Percentiles rank a stretch among this genome's conserved stretches.
phyloP scores from a whole-genome alignment of 1,284 basidiomycete genomes.

The Cutaneotrichosporon sp. region DNA sequence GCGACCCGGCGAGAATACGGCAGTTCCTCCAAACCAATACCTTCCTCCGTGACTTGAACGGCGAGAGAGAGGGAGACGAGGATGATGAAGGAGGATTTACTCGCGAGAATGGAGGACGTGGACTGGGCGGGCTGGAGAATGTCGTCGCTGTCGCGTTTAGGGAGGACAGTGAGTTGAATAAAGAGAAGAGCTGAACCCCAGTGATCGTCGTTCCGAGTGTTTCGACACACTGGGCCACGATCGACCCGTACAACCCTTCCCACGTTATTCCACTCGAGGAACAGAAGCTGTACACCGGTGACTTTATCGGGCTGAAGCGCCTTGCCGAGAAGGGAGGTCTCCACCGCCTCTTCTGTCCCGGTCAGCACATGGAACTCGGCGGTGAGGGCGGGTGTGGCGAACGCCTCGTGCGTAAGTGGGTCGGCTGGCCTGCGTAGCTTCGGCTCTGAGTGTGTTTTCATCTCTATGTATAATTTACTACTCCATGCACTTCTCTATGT shows the following conservation, averaged over 20 bases:
- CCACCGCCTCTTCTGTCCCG: slow-evolving; percentile 67
- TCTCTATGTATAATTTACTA: not conserved
- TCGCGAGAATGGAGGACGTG: slow-evolving; percentile 32
- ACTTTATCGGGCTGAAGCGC: slow-evolving; percentile 80
- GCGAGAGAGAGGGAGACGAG: slow-evolving; percentile 28
- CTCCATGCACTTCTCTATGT: no score
- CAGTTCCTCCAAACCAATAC: slow-evolving; percentile 68
- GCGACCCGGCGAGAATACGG: slow-evolving; percentile 74
- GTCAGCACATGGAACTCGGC: slow-evolving; percentile 80
- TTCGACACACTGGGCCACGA: slow-evolving; percentile 49
- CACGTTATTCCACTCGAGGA: slow-evolving; percentile 67
- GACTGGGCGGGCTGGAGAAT: slow-evolving; percentile 46
- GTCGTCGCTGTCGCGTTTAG: slow-evolving; percentile 54
- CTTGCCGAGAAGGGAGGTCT: slow-evolving; percentile 72
- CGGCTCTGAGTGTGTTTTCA: not conserved
- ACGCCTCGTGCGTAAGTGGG: slow-evolving; percentile 48
- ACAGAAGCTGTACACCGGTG: slow-evolving; percentile 75
- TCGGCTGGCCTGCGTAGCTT: slow-evolving; percentile 30
- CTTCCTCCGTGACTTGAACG: slow-evolving; percentile 53
- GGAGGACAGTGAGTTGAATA: slow-evolving; percentile 41
- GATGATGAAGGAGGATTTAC: slow-evolving; percentile 6
- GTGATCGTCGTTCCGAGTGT: slow-evolving; percentile 43
- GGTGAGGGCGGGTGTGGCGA: slow-evolving; percentile 59
- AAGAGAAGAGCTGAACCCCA: not conserved
- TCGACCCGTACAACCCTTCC: slow-evolving; percentile 46